Evolutionary conservation across 768 basidiomycete species (phyloP), one percentile per base, ranked within the genome.

Genomic region (Mycena alexandri): DNA sequence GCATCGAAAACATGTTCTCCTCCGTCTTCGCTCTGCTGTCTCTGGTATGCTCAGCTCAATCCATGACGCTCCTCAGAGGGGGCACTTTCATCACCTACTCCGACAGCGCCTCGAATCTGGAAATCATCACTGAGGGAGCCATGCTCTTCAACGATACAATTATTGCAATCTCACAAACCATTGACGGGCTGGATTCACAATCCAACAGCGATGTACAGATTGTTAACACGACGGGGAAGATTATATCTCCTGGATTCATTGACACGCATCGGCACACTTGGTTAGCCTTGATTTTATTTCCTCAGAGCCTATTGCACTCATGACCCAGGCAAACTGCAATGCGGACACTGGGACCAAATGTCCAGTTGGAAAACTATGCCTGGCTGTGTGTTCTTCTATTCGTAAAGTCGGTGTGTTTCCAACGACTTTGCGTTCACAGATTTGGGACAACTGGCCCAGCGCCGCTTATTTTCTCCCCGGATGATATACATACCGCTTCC

Each of bases 51-150:
- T 48, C 48, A 2, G 63, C 56, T 19, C 47, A 21, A 10, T 57
- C 55, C 42, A 41, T 55, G 13, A 65, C 63, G 9, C 63, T 65
- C 38, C 63, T 65, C 48, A 50, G 63, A 51, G 63, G 63, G n/a
- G 63, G 63, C 41, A 58, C 63, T 34, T 65, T 65, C 36, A 65
- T 65, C 63, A 65, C 63, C 5, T 65, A 65, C 41, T 65, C 63
- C 1, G 55, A 65, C 24, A 58, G 48, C 47, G n/a, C 55, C 36
- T 65, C 56, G 9, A 65, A 65, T 11, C 55, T 65, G 11, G 42
- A 65, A 43, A 42, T 65, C 38, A 58, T 65, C 55, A 52, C 55
- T n/a, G 56, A 65, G 29, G 63, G 63, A 25, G 63, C 63, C 25
- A 65, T 65, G 63, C 63, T 65, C n/a, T 65, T 65, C 36, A 36